Percentiles rank a stretch among this genome's conserved stretches.
These are phyloP conservation scores for Botrytis tulipae DNA, from an alignment of 2,329 filamentous ascomycete species.

Conservation along the genomic window DNA sequence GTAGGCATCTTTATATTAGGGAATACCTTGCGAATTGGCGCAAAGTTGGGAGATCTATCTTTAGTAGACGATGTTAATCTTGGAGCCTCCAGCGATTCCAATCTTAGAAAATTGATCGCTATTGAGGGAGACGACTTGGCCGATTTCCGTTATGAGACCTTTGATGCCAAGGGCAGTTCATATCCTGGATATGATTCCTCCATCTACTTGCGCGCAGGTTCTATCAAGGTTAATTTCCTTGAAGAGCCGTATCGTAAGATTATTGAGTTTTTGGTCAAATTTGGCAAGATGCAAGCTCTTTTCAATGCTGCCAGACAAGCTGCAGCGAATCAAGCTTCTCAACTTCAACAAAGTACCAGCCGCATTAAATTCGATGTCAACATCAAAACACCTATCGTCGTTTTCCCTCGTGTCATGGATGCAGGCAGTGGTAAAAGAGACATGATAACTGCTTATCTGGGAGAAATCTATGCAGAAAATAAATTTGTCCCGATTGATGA, in stretches of 20 bases:
- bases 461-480: conserved; percentile 97
- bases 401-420: conserved; percentile 79
- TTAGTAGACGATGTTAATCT: conserved; percentile 92
- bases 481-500: conserved; percentile 85
- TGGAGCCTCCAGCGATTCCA: conserved; percentile 77
- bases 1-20: conserved; percentile 85
- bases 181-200: conserved; percentile 96
- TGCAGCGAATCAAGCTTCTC: conserved; percentile 87
- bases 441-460: conserved; percentile 85
- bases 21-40: conserved; percentile 82
- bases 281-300: conserved; percentile 98
- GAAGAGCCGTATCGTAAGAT: conserved; percentile 98
- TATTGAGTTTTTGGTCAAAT: conserved; percentile 96
- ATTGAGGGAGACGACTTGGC: conserved; percentile 95
- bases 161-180: conserved; percentile 65
- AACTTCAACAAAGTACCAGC: conserved; percentile 85
- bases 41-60: conserved; percentile 81
- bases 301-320: conserved; percentile 97
- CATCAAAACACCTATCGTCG: conserved; percentile 91
- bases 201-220: conserved; percentile 85
- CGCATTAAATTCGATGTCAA: conserved; percentile 93
- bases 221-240: conserved; percentile 93
- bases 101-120: conserved; percentile 81
- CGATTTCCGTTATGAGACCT: conserved; percentile 97
- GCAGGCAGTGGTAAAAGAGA: conserved; percentile 72